phyloP scores from a whole-genome alignment of 495 filamentous ascomycete genomes.

The Cryomyces antarcticus region DNA sequence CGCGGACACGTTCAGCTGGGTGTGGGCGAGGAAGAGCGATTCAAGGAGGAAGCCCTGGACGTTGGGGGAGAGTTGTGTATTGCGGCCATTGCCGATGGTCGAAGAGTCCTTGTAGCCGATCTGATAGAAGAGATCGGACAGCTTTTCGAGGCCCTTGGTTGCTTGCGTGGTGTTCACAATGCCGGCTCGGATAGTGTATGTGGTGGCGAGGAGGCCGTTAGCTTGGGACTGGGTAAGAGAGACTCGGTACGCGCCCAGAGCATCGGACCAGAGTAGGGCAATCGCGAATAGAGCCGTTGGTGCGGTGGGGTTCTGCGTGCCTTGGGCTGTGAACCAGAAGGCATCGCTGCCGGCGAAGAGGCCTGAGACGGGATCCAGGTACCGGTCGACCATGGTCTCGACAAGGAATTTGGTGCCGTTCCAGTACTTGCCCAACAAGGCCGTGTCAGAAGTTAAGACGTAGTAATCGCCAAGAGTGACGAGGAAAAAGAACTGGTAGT shows the following conservation, averaged over 20 bases:
- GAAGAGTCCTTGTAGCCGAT: constrained; percentile 11
- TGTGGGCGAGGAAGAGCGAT: constrained; percentile 4
- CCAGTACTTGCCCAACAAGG: constrained; percentile 6
- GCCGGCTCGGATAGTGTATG: constrained; percentile 14
- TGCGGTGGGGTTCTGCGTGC: constrained; percentile 1
- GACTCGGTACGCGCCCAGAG: constrained; percentile 10
- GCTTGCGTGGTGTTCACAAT: constrained; percentile 12
- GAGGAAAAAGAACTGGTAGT: constrained; percentile 14
- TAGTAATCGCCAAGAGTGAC: constrained; percentile 10
- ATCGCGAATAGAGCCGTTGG: background rate
- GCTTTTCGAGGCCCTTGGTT: background rate
- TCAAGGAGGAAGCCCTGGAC: constrained; percentile 15
- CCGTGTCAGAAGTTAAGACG: constrained; percentile 4
- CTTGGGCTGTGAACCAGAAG: constrained; percentile 3
- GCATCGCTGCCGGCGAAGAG: constrained; percentile 4
- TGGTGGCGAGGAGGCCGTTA: constrained; percentile 8
- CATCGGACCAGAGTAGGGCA: constrained; percentile 12
- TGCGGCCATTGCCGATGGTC: constrained; percentile 1
- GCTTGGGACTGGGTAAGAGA: constrained; percentile 5
- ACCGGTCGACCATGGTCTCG: constrained; percentile 3
- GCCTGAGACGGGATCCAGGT: constrained; percentile 9
- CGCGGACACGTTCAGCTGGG: background rate
- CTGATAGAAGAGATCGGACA: background rate
- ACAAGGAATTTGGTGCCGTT: constrained; percentile 7
- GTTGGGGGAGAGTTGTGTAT: constrained; percentile 12